Percentiles rank a stretch among this genome's conserved stretches.
Conservation (phyloP, 1,284 basidiomycete genomes). For the Xerocomus nothofagi region DNA sequence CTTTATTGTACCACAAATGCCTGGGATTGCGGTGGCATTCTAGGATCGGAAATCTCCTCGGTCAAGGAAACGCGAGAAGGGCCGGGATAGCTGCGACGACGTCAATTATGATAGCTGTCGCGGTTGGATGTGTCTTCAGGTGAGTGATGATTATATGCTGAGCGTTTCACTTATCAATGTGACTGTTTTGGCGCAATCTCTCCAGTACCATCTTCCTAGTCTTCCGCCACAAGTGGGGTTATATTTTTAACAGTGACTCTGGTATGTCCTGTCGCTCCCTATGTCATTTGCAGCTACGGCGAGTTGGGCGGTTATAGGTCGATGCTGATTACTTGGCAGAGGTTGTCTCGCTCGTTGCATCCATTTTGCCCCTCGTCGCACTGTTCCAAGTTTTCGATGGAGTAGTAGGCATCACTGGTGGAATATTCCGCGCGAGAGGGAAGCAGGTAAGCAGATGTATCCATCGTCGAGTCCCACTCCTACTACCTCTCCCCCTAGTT, state of each 20-base stretch:
- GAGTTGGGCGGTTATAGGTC: not conserved
- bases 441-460: conserved; percentile 52
- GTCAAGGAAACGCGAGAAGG: conserved; percentile 67
- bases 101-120: conserved; percentile 61
- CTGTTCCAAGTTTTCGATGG: conserved; percentile 87
- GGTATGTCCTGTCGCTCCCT: conserved; percentile 37
- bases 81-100: conserved; percentile 66
- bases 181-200: not conserved
- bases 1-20: not conserved
- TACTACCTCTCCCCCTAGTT: conserved; percentile 30
- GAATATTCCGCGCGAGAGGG: conserved; percentile 78
- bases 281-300: not conserved
- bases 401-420: conserved; percentile 63
- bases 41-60: conserved; percentile 82
- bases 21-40: not conserved
- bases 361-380: conserved; percentile 73
- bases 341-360: conserved; percentile 66
- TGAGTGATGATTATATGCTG: conserved; percentile 24
- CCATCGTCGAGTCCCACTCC: not conserved
- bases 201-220: conserved; percentile 66
- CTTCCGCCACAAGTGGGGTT: conserved; percentile 75
- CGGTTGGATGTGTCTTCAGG: conserved; percentile 65
- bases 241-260: conserved; percentile 84
- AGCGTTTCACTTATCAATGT: not conserved
- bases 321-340: conserved; percentile 34